phyloP scores from a whole-genome alignment of 768 basidiomycete genomes.

The Boletus rubescentipes region DNA sequence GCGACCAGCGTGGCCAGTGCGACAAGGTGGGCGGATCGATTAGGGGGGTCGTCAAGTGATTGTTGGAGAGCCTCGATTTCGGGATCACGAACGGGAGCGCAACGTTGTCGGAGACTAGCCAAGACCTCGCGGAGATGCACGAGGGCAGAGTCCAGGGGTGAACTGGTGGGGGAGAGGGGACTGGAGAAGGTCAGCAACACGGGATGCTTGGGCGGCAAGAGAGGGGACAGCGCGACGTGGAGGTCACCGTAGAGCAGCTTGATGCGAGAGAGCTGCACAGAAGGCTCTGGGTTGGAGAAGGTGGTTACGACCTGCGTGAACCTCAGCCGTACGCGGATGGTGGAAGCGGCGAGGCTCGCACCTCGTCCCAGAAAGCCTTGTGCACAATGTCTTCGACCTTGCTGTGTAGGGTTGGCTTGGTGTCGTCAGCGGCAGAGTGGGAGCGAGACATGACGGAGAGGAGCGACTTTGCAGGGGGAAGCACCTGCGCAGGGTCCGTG shows the following conservation, averaged over 20 bases:
- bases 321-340: constrained; percentile 18
- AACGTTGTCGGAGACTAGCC: constrained; percentile 52
- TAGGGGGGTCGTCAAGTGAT: constrained; percentile 34
- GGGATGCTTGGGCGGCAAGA: constrained; percentile 57
- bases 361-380: constrained; percentile 75
- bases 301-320: constrained; percentile 49
- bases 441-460: constrained; percentile 55
- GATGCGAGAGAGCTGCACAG: constrained; percentile 58
- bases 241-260: constrained; percentile 57
- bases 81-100: constrained; percentile 64
- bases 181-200: constrained; percentile 52
- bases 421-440: constrained; percentile 13
- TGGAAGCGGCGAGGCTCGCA: constrained; percentile 32
- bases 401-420: constrained; percentile 41
- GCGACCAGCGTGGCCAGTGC: constrained; percentile 49
- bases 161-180: constrained; percentile 65
- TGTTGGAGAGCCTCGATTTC: constrained; percentile 46
- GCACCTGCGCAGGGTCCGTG: constrained; percentile 54
- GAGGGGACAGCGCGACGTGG: constrained; percentile 45
- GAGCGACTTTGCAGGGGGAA: constrained; percentile 74
- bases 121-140: constrained; percentile 55
- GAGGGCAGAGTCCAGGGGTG: constrained; percentile 60
- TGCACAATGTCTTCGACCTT: constrained; percentile 51
- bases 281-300: constrained; percentile 58
- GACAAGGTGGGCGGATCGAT: constrained; percentile 19